Evolutionary conservation across 2,329 filamentous ascomycete species (phyloP).

Genomic region (Trichoderma guizhouense): DNA sequence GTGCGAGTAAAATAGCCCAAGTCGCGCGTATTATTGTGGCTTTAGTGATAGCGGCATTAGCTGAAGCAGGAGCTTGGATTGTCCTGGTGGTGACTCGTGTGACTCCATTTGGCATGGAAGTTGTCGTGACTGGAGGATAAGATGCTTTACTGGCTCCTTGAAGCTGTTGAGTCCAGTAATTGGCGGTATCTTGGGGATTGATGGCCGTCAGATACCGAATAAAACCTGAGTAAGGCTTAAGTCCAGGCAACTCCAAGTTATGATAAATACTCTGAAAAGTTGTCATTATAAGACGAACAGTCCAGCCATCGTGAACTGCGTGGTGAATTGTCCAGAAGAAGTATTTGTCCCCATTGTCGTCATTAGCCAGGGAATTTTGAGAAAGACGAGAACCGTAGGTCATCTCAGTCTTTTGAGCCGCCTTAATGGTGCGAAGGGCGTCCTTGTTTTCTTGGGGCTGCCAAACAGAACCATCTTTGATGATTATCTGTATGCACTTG

Average conservation of each 20-base stretch:
- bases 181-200: neutral
- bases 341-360: neutral
- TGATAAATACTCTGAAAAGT: conserved; percentile 16
- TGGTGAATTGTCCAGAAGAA: conserved; percentile 30
- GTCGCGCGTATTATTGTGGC: conserved; percentile 22
- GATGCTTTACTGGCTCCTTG: neutral
- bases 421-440: neutral
- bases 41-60: conserved; percentile 3
- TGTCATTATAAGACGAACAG: conserved; percentile 22
- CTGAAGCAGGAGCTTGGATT: neutral
- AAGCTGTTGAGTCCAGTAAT: conserved; percentile 9
- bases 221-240: conserved; percentile 8
- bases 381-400: conserved; percentile 13
- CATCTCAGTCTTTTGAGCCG: neutral
- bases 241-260: neutral
- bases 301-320: conserved; percentile 31
- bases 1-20: conserved; percentile 25
- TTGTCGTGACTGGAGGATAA: neutral
- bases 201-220: neutral
- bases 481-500: neutral
- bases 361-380: neutral
- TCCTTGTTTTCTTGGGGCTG: neutral
- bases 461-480: neutral
- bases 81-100: neutral
- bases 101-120: neutral